Base-by-base conservation (phyloP, 1,284 basidiomycete species). In the Ceratobasidium sp. region DNA sequence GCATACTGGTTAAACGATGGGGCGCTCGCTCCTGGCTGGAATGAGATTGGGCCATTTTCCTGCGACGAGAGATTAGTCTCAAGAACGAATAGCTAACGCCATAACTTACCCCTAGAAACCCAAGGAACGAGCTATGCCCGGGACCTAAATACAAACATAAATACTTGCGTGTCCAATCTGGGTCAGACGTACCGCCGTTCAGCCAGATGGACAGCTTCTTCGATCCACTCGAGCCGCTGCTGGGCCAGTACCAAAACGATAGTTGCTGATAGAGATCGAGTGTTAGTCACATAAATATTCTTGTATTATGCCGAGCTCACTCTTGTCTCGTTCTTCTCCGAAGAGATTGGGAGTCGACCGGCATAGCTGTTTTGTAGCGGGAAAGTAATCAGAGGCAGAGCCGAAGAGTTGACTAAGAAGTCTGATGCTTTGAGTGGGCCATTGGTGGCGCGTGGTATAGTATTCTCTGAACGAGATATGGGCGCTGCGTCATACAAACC, bases 11-110 rank as follows among this genome's bases (percentile, higher is more conserved):
- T 87, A 2, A 78, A 61, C 13, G 80, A 76, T 1, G 84, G 83
- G 28, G 77, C 77, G 38, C 79, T 79, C 4, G 82, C 82, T 10
- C 84, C 84, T 4, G 81, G 80, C 23, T 82, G 80, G 83, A 84
- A 83, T 10, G 78, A 66, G 65, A 83, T 81, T 6, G 81, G 80
- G 0, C 86, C 86, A 75, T 84, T 84, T 81, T 87, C 86, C 78
- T 84, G 83, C 26, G 83, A 33, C 6, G 15, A 26, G 40, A 42
- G 3, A 10, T 28, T 13, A 44, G 10, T 64, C n/a, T n/a, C 3
- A 52, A n/a, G 7, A 64, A 12, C 20, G 0, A 42, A 17, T 15
- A 17, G 1, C 15, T 4, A 23, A 5, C 5, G 12, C 9, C 28
- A 54, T 9, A 54, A 52, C 17, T 20, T 26, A 68, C 66, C 7